These are phyloP conservation scores for Blumeriella jaapii DNA, from an alignment of 2,329 filamentous ascomycete genomes.

Conservation along the genomic window DNA sequence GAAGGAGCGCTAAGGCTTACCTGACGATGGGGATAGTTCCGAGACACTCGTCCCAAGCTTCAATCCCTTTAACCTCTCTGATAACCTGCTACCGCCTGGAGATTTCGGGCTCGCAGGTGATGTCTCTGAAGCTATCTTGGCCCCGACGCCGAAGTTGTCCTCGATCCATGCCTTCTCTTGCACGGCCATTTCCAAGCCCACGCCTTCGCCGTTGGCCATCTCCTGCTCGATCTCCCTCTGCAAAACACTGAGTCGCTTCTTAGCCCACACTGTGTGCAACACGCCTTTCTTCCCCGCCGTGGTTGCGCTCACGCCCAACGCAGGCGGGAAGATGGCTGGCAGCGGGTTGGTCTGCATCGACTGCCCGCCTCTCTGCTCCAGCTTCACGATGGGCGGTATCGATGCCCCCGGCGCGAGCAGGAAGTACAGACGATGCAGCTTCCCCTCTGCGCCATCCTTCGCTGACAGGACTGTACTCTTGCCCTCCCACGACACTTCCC, in stretches of 20 bases:
- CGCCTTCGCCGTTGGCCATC: constrained; percentile 66
- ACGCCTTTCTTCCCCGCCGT: constrained; percentile 67
- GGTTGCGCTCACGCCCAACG: constrained; percentile 54
- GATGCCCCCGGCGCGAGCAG: constrained; percentile 61
- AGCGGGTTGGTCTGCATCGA: constrained; percentile 62
- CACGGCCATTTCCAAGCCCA: constrained; percentile 73
- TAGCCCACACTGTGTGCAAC: constrained; percentile 77
- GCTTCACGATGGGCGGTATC: constrained; percentile 61
- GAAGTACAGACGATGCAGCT: constrained; percentile 59
- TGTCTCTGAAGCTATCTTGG: constrained; percentile 17
- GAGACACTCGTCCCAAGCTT: constrained; percentile 63
- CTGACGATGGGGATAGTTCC: constrained; percentile 39
- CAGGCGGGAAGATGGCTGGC: constrained; percentile 75
- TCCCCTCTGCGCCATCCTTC: constrained; percentile 27
- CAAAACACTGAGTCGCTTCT: constrained; percentile 64
- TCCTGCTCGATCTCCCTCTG: constrained; percentile 68
- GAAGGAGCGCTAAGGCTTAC: not conserved
- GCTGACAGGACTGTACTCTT: constrained; percentile 59
- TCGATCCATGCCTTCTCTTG: constrained; percentile 81
- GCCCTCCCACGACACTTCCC: constrained; percentile 76
- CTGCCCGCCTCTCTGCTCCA: constrained; percentile 36
- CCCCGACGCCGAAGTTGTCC: constrained; percentile 48
- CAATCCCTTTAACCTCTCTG: constrained; percentile 69
- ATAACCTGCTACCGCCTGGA: constrained; percentile 50
- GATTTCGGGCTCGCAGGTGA: constrained; percentile 46